Base-by-base conservation (phyloP, 352 stramenopile genomes). In the Phytophthora macrochlamydospora region DNA sequence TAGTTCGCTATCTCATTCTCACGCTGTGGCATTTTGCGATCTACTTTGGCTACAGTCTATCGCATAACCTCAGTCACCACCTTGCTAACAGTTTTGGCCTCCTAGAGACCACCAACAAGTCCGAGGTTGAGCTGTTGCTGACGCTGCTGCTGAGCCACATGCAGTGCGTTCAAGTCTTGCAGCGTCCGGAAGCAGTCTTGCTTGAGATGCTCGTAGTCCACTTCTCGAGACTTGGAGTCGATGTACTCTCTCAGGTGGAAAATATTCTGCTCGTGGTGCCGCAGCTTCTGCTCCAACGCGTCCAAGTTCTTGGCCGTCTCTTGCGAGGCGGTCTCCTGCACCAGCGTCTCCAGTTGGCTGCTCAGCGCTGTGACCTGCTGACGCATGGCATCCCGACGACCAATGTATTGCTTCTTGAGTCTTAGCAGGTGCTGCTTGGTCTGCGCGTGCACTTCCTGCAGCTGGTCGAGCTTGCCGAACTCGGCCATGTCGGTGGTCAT, bases 261-360 rank as follows among this genome's bases (percentile, higher is more conserved):
- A 50, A 98, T 97, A 48, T 93, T 97, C 68, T 97, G 91, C 68
- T 97, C 90, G 66, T 97, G 92, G 63, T 96, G 88, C 8, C 88
- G 79, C 59, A 98, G 68, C 66, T 97, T 97, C 51, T 95, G 83
- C 75, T 98, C 92, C 9, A 98, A 75, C 1, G 85, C 79, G 59
- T 95, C 82, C 44, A 97, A 59, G 35, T 78, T 93, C 59, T 91
- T 92, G 43, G 83, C 81, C 0, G 85, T 93, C 65, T 97, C 85
- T 54, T 93, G 90, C 55, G 83, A 80, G 2, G 73, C 71, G 1
- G 77, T 87, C 62, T 91, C 75, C 13, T 92, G 81, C 58, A 92
- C 92, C 56, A 92, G 55, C 48, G 87, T 89, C 45, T 97, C 89
- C 33, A 96, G 76, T 64, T 93, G 69, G 1, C 71, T 57, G 18